Base-by-base conservation (phyloP, 352 stramenopile species). In the Globisporangium yorkense region DNA sequence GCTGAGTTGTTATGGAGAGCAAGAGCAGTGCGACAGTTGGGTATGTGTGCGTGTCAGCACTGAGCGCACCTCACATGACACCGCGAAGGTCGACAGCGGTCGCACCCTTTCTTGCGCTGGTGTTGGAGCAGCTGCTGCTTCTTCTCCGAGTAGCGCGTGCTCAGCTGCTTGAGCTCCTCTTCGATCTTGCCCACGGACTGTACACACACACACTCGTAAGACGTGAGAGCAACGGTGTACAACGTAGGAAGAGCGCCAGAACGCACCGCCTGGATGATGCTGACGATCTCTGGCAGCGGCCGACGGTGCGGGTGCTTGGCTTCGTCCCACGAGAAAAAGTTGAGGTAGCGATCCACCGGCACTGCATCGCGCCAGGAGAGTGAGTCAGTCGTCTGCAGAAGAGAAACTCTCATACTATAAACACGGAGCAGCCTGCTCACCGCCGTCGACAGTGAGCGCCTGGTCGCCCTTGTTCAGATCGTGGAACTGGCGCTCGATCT, bases 321-420 rank as follows among this genome's bases (percentile, higher is more conserved):
- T 62, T 98, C 96, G 67, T 99, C 96, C 96, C 96, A 99, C 45
- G 93, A 95, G 70, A 99, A 99, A 72, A 97, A 95, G 67, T 97
- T 88, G 59, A 99, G 81, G 74, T 98, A 99, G 47, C 92, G 85
- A 54, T 94, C 84, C 52, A 97, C 82, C 3, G 96, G 90, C 47
- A 98, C 89, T 87, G 50, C 31, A n/a, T 35, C 9, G 33, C 33
- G 33, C 33, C 15, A 16, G 24, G 29, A 3, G 48, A 10, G 18
- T 3, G 29, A 7, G 16, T 27, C n/a, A 20, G 3, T 43, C 7
- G 6, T 18, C 16, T 31, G 2, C 5, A 43, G 37, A 43, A 18
- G 37, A 43, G 37, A 43, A 18, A 43, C 13, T 9, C 10, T 18
- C 37, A 6, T 16, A 7, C 33, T 9, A 10, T 9, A 37, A 7